Evolutionary conservation across 2,329 filamentous ascomycete genomes (phyloP).

Genomic region (Penicillium italicum): DNA sequence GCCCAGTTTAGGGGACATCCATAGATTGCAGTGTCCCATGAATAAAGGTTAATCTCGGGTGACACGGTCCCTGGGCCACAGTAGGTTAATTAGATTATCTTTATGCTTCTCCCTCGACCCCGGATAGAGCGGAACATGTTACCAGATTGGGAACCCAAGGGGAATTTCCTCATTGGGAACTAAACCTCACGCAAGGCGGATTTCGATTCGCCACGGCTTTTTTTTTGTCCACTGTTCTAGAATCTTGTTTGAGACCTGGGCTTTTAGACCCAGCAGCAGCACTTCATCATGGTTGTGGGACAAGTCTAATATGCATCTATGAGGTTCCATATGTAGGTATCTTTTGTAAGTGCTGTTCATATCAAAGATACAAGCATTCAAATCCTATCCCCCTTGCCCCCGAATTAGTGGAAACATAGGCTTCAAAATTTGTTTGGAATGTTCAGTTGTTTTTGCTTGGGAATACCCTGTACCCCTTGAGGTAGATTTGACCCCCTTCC

Average conservation of each 20-base stretch:
- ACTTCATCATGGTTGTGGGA: background rate
- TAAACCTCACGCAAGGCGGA: background rate
- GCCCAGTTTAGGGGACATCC: background rate
- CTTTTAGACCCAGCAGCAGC: background rate
- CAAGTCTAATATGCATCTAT: background rate
- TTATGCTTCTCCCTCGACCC: background rate
- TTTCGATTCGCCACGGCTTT: background rate
- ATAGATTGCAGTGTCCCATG: background rate
- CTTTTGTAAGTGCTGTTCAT: background rate
- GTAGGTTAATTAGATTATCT: background rate
- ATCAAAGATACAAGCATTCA: background rate
- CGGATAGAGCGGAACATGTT: constrained; percentile 1
- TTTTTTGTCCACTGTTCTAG: background rate
- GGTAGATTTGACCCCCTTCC: background rate
- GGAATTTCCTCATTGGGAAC: background rate
- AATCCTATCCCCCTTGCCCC: background rate
- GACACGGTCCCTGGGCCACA: background rate
- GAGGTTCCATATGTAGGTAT: too few relatives aligned
- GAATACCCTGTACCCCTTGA: background rate
- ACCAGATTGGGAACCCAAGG: background rate
- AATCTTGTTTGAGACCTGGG: background rate
- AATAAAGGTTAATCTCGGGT: background rate
- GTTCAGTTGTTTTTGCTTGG: background rate
- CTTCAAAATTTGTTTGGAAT: background rate
- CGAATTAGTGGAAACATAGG: background rate